These are phyloP conservation scores for Diaporthe nobilis DNA, from an alignment of 2,329 filamentous ascomycete genomes.

Conservation along the genomic window DNA sequence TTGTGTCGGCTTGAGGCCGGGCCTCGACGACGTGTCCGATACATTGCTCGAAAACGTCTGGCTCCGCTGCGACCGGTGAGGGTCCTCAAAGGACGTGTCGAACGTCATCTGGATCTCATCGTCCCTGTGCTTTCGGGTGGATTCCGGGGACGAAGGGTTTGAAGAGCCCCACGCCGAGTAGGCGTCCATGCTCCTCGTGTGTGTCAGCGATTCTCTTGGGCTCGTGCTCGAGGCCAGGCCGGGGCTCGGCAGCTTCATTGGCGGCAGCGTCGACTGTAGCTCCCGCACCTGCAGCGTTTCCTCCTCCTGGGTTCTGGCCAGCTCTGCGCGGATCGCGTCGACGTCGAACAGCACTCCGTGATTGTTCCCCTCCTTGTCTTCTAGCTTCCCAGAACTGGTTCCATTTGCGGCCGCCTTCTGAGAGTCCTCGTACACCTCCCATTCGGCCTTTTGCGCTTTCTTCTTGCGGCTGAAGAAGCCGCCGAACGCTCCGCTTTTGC, in stretches of 20 bases:
- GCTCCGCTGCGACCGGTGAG: constrained; percentile 38
- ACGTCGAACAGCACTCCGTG: constrained; percentile 89
- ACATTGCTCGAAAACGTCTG: constrained; percentile 39
- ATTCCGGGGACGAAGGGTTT: constrained; percentile 25
- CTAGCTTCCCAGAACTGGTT: constrained; percentile 54
- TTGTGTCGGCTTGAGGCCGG: constrained; percentile 59
- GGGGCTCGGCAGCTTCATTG: constrained; percentile 79
- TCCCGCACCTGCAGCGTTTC: constrained; percentile 77
- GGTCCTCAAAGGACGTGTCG: constrained; percentile 70
- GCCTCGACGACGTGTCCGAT: constrained; percentile 50
- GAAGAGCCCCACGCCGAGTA: constrained; percentile 27
- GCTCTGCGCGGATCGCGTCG: constrained; percentile 89
- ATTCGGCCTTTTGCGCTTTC: constrained; percentile 75
- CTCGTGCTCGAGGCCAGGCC: constrained; percentile 50
- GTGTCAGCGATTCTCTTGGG: constrained; percentile 55
- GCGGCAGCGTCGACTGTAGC: constrained; percentile 88
- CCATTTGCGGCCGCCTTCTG: constrained; percentile 42
- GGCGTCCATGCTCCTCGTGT: constrained; percentile 63
- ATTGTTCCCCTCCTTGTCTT: constrained; percentile 66
- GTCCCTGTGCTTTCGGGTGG: constrained; percentile 49
- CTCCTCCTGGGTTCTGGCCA: constrained; percentile 77
- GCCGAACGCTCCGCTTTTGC: constrained; percentile 66
- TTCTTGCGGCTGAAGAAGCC: constrained; percentile 88
- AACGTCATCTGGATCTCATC: constrained; percentile 79
- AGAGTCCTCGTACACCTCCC: constrained; percentile 42